Conservation (phyloP, 2,329 filamentous ascomycete genomes). For the Alternaria hordeiaustralica region DNA sequence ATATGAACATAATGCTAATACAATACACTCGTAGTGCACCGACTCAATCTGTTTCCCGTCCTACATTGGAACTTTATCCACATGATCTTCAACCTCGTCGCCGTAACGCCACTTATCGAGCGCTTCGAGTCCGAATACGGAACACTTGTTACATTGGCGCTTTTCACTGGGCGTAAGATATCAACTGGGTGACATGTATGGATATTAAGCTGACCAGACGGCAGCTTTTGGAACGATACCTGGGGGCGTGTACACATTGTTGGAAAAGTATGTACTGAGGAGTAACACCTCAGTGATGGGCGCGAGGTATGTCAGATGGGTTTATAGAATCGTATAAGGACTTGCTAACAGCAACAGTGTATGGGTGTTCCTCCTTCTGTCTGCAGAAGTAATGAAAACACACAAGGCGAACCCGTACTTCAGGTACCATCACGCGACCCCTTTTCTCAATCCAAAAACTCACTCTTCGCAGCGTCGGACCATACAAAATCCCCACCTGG, state of each 20-base stretch:
- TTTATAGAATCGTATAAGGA: fast-evolving
- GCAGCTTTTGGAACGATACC: constrained; percentile 66
- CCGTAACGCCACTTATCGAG: constrained; percentile 86
- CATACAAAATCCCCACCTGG: constrained; percentile 86
- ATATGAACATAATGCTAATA: constrained; percentile 20
- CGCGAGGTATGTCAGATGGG: constrained; percentile 67
- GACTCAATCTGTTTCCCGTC: constrained; percentile 89
- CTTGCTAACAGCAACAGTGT: constrained; percentile 63
- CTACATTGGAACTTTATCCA: constrained; percentile 85
- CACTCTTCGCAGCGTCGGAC: constrained; percentile 55
- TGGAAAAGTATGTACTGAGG: constrained; percentile 76
- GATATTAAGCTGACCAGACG: constrained; percentile 56
- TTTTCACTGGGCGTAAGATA: constrained; percentile 87
- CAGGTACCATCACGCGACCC: constrained; percentile 52
- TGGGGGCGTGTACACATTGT: constrained; percentile 77
- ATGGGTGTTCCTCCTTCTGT: constrained; percentile 90
- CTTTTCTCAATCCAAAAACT: constrained; percentile 33
- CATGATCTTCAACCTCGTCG: constrained; percentile 77
- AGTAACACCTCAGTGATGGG: constrained; percentile 79
- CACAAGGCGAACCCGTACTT: constrained; percentile 83
- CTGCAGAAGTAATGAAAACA: constrained; percentile 84
- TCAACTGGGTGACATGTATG: background rate
- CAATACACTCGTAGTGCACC: constrained; percentile 70
- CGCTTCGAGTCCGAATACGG: constrained; percentile 93
- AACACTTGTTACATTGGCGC: constrained; percentile 81